phyloP scores from a whole-genome alignment of 352 stramenopile genomes.

The Globisporangium alternatum region DNA sequence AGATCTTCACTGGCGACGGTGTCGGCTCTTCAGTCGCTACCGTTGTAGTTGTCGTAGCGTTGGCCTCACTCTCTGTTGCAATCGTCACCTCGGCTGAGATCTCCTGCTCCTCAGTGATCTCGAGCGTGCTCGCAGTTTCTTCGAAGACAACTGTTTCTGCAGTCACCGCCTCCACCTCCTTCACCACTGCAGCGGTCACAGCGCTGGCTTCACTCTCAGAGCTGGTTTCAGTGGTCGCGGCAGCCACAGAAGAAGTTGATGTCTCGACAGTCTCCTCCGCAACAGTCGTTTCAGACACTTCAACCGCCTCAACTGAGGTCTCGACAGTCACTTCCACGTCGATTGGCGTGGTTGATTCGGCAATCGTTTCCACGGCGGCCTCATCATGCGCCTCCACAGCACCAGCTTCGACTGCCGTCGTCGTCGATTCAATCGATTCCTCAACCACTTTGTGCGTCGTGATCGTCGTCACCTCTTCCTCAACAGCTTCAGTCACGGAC shows the following conservation, averaged over 20 bases:
- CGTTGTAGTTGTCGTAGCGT: background rate
- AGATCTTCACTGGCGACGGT: constrained; percentile 9
- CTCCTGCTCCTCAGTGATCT: background rate
- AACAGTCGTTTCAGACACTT: background rate
- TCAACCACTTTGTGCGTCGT: background rate
- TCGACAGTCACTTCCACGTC: background rate
- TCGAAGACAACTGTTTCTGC: background rate
- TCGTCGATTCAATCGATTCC: background rate
- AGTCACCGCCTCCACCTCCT: background rate
- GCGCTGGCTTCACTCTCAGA: background rate
- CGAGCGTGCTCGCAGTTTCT: background rate
- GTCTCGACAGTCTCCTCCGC: constrained; percentile 1
- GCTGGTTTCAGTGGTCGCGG: background rate
- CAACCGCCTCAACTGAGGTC: background rate
- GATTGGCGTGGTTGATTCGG: constrained; percentile 18
- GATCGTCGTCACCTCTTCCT: background rate
- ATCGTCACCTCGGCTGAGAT: no score
- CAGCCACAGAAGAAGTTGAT: background rate
- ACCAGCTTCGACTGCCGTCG: background rate
- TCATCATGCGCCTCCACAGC: background rate
- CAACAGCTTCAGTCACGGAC: background rate
- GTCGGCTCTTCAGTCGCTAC: background rate
- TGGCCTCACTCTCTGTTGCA: background rate
- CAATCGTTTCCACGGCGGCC: background rate
- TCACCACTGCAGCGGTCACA: background rate